These are phyloP conservation scores for Penicillium tannophilum DNA, from an alignment of 495 filamentous ascomycete species.

Conservation along the genomic window DNA sequence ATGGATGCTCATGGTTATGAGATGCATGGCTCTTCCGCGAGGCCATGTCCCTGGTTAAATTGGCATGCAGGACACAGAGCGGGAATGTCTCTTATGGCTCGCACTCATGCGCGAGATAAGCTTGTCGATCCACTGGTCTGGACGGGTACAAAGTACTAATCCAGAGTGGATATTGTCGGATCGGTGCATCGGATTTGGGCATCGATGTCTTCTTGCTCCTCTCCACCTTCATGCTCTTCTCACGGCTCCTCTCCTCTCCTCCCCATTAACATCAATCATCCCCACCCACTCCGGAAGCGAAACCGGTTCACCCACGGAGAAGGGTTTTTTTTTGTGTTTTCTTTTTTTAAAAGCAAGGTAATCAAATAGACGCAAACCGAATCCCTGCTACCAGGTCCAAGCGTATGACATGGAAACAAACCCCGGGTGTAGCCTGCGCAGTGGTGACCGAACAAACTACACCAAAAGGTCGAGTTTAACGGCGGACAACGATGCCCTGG, in stretches of 20 bases:
- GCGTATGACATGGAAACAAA: constrained; percentile 8
- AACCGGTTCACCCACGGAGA: constrained; percentile 27
- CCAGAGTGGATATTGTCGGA: constrained; percentile 22
- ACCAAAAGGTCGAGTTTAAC: constrained; percentile 22
- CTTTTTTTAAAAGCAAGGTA: constrained; percentile 19
- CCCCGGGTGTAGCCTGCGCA: neutral
- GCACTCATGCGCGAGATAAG: constrained; percentile 24
- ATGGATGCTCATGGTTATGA: constrained; percentile 19
- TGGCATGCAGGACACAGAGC: constrained; percentile 12
- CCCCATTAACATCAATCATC: constrained; percentile 16
- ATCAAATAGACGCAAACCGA: constrained; percentile 24
- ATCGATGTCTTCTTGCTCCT: constrained; percentile 22
- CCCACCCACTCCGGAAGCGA: constrained; percentile 25
- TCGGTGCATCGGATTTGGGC: constrained; percentile 17
- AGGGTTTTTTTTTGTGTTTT: constrained; percentile 32
- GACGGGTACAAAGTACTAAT: neutral
- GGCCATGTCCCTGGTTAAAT: constrained; percentile 6
- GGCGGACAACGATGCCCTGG: constrained; percentile 76
- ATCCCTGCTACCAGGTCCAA: constrained; percentile 20
- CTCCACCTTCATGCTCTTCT: constrained; percentile 9
- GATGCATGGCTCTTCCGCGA: constrained; percentile 14
- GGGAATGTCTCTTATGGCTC: constrained; percentile 24
- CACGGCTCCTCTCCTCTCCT: neutral
- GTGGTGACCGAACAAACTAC: constrained; percentile 12
- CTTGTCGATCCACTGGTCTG: constrained; percentile 26